Evolutionary conservation across 805 yeast genomes (phyloP).

Genomic region (Monosporozyma unispora): DNA sequence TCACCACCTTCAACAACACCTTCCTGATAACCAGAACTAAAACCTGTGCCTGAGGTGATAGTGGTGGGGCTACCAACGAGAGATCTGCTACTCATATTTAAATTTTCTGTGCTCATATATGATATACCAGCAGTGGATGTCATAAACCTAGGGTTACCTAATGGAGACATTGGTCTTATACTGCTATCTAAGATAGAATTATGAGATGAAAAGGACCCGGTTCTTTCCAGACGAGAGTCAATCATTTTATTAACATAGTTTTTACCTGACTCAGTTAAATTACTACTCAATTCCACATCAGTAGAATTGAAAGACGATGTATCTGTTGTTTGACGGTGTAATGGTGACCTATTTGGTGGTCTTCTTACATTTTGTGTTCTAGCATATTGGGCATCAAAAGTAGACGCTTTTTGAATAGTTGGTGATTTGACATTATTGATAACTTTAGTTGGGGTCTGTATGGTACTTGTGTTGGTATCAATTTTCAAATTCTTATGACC

Average conservation of each 20-base stretch:
- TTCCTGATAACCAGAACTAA: background rate
- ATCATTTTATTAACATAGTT: constrained; percentile 23
- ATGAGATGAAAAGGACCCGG: constrained; percentile 7
- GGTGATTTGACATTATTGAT: constrained; percentile 4
- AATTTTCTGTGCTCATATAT: constrained; percentile 4
- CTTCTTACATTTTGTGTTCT: background rate
- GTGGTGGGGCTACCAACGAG: background rate
- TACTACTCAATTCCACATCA: constrained; percentile 22
- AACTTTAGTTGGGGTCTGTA: constrained; percentile 12
- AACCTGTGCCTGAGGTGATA: background rate
- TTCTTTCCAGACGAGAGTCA: constrained; percentile 18
- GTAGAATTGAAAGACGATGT: constrained; percentile 16
- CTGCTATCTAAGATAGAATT: background rate
- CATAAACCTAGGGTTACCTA: constrained; percentile 4
- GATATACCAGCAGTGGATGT: constrained; percentile 7
- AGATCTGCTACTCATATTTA: constrained; percentile 1
- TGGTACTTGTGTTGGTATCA: background rate
- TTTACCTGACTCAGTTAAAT: constrained; percentile 28
- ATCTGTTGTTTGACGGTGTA: constrained; percentile 9
- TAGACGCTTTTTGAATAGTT: background rate
- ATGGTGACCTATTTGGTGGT: background rate
- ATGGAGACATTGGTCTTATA: background rate
- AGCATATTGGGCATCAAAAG: background rate
- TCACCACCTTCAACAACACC: constrained; percentile 32
- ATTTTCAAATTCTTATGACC: background rate